phyloP scores from a whole-genome alignment of 345 rosid species.

The Pistacia atlantica region DNA sequence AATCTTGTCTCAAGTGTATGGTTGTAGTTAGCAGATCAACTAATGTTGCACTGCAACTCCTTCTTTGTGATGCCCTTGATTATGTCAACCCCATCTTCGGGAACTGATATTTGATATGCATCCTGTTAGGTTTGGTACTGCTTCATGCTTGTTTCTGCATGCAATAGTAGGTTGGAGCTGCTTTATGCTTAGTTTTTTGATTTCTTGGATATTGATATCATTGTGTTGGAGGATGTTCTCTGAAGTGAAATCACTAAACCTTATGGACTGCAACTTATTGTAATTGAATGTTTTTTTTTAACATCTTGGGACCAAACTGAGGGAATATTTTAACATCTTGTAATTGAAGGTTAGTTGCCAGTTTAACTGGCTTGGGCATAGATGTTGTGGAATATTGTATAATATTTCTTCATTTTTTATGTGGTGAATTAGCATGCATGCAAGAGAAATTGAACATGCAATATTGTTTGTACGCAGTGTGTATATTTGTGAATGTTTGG shows the following conservation, averaged over 20 bases:
- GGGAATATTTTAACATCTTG: too few relatives aligned
- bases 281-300: neutral
- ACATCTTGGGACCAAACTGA: neutral
- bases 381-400: too few relatives aligned
- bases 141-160: neutral
- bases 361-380: too few relatives aligned
- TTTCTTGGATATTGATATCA: neutral
- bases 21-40: neutral
- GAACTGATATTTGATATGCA: constrained; percentile 1
- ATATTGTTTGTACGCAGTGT: too few relatives aligned
- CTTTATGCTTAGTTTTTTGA: neutral
- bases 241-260: neutral
- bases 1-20: neutral
- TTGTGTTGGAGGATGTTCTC: neutral
- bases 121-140: neutral
- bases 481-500: too few relatives aligned
- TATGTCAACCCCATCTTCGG: neutral
- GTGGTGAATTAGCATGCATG: too few relatives aligned
- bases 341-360: too few relatives aligned
- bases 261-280: neutral
- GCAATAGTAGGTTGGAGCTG: neutral
- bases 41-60: neutral
- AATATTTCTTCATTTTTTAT: too few relatives aligned
- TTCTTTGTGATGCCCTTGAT: neutral
- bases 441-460: too few relatives aligned